Conservation (phyloP, 2,329 filamentous ascomycete species). For the Bisporella sp. region DNA sequence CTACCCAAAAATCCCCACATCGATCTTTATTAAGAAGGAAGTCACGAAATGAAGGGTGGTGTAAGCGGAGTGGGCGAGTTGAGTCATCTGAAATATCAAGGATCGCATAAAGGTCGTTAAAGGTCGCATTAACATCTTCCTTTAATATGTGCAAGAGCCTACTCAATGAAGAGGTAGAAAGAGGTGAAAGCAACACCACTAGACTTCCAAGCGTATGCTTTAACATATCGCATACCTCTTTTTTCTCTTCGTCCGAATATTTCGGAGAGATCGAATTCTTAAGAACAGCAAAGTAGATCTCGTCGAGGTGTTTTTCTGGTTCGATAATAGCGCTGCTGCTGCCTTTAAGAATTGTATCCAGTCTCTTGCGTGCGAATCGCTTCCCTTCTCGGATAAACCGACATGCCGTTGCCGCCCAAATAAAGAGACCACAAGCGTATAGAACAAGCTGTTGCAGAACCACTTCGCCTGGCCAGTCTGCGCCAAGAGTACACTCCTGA, state of each 20-base stretch:
- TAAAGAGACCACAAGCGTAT: not conserved
- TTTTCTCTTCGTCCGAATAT: conserved; percentile 7
- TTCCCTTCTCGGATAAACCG: not conserved
- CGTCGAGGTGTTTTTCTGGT: conserved; percentile 9
- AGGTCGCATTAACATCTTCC: conserved; percentile 1
- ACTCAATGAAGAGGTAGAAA: conserved; percentile 5
- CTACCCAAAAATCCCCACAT: conserved; percentile 22
- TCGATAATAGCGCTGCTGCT: not conserved
- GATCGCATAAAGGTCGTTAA: conserved; percentile 18
- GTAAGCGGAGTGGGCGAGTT: conserved; percentile 1
- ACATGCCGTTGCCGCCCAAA: too few species aligned
- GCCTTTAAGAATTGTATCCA: conserved; percentile 5
- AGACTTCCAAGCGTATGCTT: conserved; percentile 9
- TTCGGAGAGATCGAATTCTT: conserved; percentile 1
- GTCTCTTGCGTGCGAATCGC: conserved; percentile 2
- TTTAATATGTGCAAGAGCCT: conserved; percentile 1
- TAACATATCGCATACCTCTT: conserved; percentile 4
- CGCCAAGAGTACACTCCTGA: conserved; percentile 4
- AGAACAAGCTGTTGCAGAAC: conserved; percentile 12
- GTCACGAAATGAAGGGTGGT: conserved; percentile 27
- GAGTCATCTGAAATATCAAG: not conserved
- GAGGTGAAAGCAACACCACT: conserved; percentile 5
- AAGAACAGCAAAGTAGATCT: conserved; percentile 12
- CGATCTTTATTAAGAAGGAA: conserved; percentile 21
- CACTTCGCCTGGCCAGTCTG: conserved; percentile 6